Evolutionary conservation across 148 eudicot genomes (phyloP), one percentile per base, ranked within the genome.

Genomic region (Heliosperma pusillum): DNA sequence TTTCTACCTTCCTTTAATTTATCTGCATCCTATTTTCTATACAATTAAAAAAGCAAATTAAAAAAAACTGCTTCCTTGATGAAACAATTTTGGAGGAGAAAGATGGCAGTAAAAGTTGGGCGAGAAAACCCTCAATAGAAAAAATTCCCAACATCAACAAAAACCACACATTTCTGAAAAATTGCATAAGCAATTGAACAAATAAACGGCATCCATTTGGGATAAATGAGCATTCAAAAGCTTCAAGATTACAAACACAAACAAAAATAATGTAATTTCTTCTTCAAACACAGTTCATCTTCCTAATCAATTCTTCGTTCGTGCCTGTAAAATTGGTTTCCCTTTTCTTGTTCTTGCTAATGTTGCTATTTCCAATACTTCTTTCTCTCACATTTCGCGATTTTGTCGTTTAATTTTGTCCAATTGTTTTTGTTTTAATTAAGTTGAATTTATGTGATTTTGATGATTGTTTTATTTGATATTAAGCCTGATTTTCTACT

Each of bases 261-360:
- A 58, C 27, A 59, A 6, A 0, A 77, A n/a, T 25, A 44, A 59
- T 60, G 21, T 60, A 5, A 70, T 19, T 19, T 1, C 42, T 36
- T 30, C 73, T 40, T 17, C 73, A 15, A 16, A 19, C 15, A 16
- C 50, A 0, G 44, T 52, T 60, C 7, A 57, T 61, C 70, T 61
- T 29, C 74, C 80, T 16, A 70, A 62, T 19, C 80, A 61, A 13
- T n/a, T 56, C 47, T 24, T 70, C 16, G 70, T 77, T 70, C 74
- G 80, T 1, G 70, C 73, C 1, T 70, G 36, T 29, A 77, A 62
- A 60, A 17, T 77, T 60, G 80, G 69, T 52, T 77, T 77, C 69
- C 80, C 65, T 10, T 77, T 77, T 20, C 66, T 50, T 44, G 60
- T 77, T 22, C 52, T 77, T 40, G 74, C 69, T 70, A 77, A 77